Base-by-base conservation (phyloP, 805 yeast genomes). In the Wickerhamiella azyma region DNA sequence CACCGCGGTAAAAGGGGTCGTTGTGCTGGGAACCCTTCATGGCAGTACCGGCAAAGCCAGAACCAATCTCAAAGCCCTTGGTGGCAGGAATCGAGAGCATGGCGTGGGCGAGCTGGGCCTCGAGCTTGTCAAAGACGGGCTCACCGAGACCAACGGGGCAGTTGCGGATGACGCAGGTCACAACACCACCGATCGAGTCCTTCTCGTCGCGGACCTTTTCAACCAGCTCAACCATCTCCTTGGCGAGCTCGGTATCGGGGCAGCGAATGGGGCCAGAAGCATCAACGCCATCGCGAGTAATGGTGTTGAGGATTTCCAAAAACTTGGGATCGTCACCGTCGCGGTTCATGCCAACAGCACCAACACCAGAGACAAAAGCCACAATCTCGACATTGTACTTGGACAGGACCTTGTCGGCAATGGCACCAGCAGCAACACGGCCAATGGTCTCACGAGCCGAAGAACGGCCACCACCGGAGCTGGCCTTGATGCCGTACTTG, bases 361-460 rank as follows among this genome's bases (percentile, higher is more conserved):
- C 98, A 52, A 92, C 94, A 50, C 84, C 81, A n/a, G 92, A 76
- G 18, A 89, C 96, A 65, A 92, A 92, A 0, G 96, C 98, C 41
- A 92, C 96, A 57, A 92, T 85, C 65, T 89, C 97, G 39, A 92
- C 92, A 49, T 76, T 74, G 60, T 81, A 78, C 46, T 83, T 81
- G 41, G 67, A 60, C 59, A 92, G 73, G 53, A 85, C 79, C 67
- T 88, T 89, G 65, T 92, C 98, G 42, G 98, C 98, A 64, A 92
- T 79, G 43, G 96, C 97, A 59, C 96, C 96, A 8, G 96, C 97
- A 41, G 97, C 97, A 45, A 92, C 98, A 65, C 98, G 77, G 48
- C 98, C 98, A 57, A 92, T 92, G 37, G 98, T 92, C 67, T 92
- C 98, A 65, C 98, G 78, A 8, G 98, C 98, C 39, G 89, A 78